Percentiles rank a stretch among this genome's conserved stretches.
Evolutionary conservation across 2,329 filamentous ascomycete species (phyloP).

Genomic region (Ascochyta viciae-villosae): DNA sequence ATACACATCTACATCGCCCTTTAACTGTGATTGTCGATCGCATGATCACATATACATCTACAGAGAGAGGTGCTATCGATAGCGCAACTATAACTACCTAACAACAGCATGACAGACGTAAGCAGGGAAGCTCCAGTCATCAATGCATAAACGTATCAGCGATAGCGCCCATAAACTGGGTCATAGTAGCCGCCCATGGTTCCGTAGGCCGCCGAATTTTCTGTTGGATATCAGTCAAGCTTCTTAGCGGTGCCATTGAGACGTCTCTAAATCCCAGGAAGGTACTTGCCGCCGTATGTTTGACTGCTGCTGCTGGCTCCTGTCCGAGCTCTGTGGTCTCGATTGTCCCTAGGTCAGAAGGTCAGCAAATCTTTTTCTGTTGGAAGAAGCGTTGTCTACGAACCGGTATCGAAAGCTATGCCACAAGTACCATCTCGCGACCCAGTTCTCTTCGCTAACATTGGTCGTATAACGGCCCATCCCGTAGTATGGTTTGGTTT

Average conservation of each 20-base stretch:
- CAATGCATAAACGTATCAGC: conserved; percentile 10
- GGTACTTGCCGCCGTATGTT: conserved; percentile 4
- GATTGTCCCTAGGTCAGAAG: conserved; percentile 41
- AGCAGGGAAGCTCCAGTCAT: background rate
- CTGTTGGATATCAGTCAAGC: conserved; percentile 2
- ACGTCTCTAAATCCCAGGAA: background rate
- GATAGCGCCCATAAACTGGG: conserved; percentile 31
- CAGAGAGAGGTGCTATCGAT: conserved; percentile 16
- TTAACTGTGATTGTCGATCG: background rate
- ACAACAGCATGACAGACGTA: background rate
- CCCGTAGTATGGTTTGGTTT: conserved; percentile 52
- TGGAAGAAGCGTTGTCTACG: background rate
- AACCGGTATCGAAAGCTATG: conserved; percentile 57
- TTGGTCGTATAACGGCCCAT: conserved; percentile 51
- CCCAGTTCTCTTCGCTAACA: conserved; percentile 57
- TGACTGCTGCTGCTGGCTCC: conserved; percentile 3
- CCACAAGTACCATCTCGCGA: conserved; percentile 61
- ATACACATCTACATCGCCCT: conserved; percentile 18
- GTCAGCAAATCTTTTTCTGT: background rate
- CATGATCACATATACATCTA: conserved; percentile 27
- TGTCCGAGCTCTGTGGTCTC: conserved; percentile 25
- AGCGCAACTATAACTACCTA: background rate
- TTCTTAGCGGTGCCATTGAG: conserved; percentile 2
- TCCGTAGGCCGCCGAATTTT: conserved; percentile 7
- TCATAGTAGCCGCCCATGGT: conserved; percentile 30